Evolutionary conservation across 2,329 filamentous ascomycete species (phyloP).

Genomic region (Penicillium sp.): DNA sequence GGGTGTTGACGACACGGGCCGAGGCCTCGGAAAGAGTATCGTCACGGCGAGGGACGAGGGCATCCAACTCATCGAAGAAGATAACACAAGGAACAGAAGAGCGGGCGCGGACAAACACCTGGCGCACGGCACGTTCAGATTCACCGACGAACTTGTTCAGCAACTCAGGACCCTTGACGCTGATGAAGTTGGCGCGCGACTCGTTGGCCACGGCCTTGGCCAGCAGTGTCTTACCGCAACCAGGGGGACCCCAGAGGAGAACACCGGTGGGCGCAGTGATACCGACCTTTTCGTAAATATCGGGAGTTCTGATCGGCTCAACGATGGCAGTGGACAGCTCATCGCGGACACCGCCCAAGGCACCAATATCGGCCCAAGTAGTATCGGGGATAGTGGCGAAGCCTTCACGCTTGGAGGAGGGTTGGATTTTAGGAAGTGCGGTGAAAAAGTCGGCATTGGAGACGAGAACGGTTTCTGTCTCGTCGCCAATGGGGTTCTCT

Average conservation of each 20-base stretch:
- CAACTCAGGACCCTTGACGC: conserved; percentile 92
- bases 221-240: conserved; percentile 93
- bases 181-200: conserved; percentile 95
- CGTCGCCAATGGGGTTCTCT: conserved; percentile 51
- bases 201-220: conserved; percentile 96
- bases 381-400: conserved; percentile 93
- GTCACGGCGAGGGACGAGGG: conserved; percentile 81
- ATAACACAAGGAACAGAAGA: conserved; percentile 88
- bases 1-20: conserved; percentile 86
- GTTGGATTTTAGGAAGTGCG: conserved; percentile 72
- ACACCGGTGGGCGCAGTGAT: conserved; percentile 82
- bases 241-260: conserved; percentile 92
- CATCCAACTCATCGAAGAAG: conserved; percentile 97
- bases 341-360: conserved; percentile 73
- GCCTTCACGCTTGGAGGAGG: conserved; percentile 85
- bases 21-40: conserved; percentile 77
- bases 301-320: conserved; percentile 79
- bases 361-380: conserved; percentile 90
- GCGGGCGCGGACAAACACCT: conserved; percentile 85
- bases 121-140: conserved; percentile 86
- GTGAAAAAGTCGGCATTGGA: conserved; percentile 69
- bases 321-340: conserved; percentile 85
- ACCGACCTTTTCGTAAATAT: conserved; percentile 72
- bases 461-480: conserved; percentile 57
- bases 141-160: conserved; percentile 98